Conservation (phyloP, 1,284 basidiomycete genomes). For the Trichosporon asahii region DNA sequence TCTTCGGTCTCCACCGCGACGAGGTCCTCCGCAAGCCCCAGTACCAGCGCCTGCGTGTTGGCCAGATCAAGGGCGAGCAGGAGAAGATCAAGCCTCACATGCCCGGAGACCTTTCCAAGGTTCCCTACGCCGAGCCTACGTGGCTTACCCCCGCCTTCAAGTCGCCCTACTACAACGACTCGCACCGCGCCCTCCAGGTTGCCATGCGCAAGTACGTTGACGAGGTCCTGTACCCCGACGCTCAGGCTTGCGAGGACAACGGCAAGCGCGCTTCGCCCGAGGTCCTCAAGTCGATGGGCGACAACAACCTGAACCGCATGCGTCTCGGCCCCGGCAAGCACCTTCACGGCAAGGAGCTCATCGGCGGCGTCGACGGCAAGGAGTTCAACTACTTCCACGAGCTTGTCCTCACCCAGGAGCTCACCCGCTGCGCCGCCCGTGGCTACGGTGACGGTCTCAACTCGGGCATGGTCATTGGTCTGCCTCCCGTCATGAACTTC, state of each 20-base stretch:
- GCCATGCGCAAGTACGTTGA: conserved; percentile 60
- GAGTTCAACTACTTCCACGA: conserved; percentile 74
- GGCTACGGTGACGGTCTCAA: conserved; percentile 78
- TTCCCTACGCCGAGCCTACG: conserved; percentile 81
- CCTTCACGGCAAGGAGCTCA: conserved; percentile 62
- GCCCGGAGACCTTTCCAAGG: conserved; percentile 58
- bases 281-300: conserved; percentile 54
- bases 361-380: conserved; percentile 82
- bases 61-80: conserved; percentile 65
- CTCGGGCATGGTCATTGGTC: conserved; percentile 67
- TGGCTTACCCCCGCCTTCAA: conserved; percentile 76
- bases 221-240: conserved; percentile 55
- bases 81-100: conserved; percentile 58
- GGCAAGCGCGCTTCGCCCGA: conserved; percentile 62
- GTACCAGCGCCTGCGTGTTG: conserved; percentile 68
- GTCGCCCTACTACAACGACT: conserved; percentile 78
- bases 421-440: conserved; percentile 71
- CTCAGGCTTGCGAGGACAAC: conserved; percentile 67
- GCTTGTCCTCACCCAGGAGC: conserved; percentile 82
- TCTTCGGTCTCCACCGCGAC: conserved; percentile 76
- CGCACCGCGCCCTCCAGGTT: conserved; percentile 53
- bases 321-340: conserved; percentile 76
- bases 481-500: conserved; percentile 64
- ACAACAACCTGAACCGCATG: conserved; percentile 78
- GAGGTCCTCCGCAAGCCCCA: conserved; percentile 66